A percentile compares a stretch with the other conserved stretches of the same genome.
Conservation (phyloP, 257 asterid species). For the Solanum medicagineum region DNA sequence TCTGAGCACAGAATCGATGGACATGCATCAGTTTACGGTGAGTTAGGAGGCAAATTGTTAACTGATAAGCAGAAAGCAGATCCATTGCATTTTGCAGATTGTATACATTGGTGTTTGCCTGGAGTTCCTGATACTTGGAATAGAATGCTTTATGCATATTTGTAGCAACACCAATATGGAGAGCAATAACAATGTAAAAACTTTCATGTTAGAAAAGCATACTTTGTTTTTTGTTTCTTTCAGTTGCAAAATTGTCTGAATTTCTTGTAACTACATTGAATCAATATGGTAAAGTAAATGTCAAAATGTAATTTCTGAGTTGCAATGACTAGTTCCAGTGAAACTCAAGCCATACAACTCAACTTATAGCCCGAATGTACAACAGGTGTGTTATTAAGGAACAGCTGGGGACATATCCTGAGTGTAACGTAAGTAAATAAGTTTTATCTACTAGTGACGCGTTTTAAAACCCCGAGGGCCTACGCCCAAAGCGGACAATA, state of each 20-base stretch:
- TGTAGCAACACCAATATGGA: slow-evolving; percentile 12
- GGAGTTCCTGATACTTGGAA: slow-evolving; percentile 93
- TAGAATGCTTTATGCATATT: slow-evolving; percentile 53
- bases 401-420: no score
- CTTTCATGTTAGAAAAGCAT: background rate
- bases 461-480: no score
- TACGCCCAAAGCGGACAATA: no score
- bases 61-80: slow-evolving; percentile 54
- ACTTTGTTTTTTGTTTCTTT: background rate
- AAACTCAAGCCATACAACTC: background rate
- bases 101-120: slow-evolving; percentile 91
- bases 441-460: no score
- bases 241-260: background rate
- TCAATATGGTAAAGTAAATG: background rate
- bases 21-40: slow-evolving; percentile 68
- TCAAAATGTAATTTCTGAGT: background rate
- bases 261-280: background rate
- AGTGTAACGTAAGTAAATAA: no score
- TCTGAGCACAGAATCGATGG: slow-evolving; percentile 73
- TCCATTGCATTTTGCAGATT: slow-evolving; percentile 64
- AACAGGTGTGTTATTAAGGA: no score
- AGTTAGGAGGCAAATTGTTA: slow-evolving; percentile 49
- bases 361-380: background rate
- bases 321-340: background rate
- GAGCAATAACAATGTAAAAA: background rate